Base-by-base conservation (phyloP, 768 basidiomycete genomes). In the Hirschioporus abietinus region DNA sequence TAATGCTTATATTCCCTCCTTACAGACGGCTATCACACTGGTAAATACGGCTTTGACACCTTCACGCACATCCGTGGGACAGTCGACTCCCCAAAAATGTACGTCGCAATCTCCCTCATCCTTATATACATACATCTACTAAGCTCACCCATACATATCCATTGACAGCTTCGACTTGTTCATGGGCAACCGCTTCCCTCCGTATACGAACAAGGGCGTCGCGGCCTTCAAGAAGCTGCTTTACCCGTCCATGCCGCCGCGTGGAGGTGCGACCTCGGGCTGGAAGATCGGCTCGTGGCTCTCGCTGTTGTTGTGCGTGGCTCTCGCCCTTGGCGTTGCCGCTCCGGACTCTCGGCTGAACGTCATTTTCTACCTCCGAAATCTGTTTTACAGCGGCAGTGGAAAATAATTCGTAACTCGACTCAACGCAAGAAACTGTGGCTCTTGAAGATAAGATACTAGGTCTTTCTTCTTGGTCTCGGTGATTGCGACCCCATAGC, bases 11-110 rank as follows among this genome's bases (percentile, higher is more conserved):
- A 23, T 30, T 23, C n/a, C n/a, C 17, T 23, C 42, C 24, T 66
- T n/a, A n/a, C 42, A 89, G 91, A 80, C 66, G 88, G 93, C 15
- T 79, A 82, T 65, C 86, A 90, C 72, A 86, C 88, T 3, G 89
- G 92, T 36, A 92, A 92, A 72, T 89, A 79, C 71, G 78, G 81
- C 5, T 95, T 94, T 70, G 89, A 92, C 67, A 79, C 83, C 72
- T 95, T 95, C 77, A 92, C 91, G 0, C 92, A 94, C 73, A 70
- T 84, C 26, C 84, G 93, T 64, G 73, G 87, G 5, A 84, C 88
- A 0, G 58, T 84, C 9, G 79, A 82, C 68, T 77, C 75, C 2
- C 83, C 81, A 36, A 66, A 72, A 65, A 82, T 76, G 80, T 78
- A 66, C 60, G 74, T 72, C 7, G 30, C 34, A 17, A 15, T 58